Evolutionary conservation across 2,329 filamentous ascomycete species (phyloP).

Genomic region (Penicillium griseofulvum): DNA sequence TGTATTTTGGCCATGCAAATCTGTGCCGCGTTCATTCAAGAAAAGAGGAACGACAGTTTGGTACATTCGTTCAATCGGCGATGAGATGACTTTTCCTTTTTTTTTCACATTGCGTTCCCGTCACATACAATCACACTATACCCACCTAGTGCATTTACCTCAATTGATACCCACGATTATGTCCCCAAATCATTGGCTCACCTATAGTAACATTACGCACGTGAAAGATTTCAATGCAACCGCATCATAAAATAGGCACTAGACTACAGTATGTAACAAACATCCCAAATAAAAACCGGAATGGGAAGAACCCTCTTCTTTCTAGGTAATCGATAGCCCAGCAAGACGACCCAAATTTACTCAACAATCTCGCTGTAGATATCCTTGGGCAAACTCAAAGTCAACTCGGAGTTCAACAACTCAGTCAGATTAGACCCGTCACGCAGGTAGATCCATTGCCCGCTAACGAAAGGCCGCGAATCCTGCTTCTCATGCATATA

Average conservation of each 20-base stretch:
- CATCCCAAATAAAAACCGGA: background rate
- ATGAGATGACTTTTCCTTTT: background rate
- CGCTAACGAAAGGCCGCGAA: conserved; percentile 50
- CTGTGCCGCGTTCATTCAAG: background rate
- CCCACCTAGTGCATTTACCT: background rate
- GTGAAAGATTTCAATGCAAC: background rate
- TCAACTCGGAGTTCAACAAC: conserved; percentile 73
- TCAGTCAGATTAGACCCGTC: conserved; percentile 75
- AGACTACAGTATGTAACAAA: conserved; percentile 6
- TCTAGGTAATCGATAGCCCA: conserved; percentile 1
- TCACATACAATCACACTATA: background rate
- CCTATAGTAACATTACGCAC: too few species aligned
- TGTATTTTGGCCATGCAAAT: background rate
- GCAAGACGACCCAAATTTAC: background rate
- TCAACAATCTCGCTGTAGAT: conserved; percentile 33
- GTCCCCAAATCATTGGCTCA: background rate
- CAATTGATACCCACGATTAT: background rate
- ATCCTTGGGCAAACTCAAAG: conserved; percentile 56
- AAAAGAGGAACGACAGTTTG: background rate
- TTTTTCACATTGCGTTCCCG: background rate
- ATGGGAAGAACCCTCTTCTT: background rate
- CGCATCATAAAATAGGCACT: background rate
- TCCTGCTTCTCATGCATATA: conserved; percentile 76
- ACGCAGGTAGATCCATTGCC: conserved; percentile 83
- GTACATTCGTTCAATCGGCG: background rate